These are phyloP conservation scores for Nidularia pulvinata DNA, from an alignment of 768 basidiomycete species.

Conservation along the genomic window DNA sequence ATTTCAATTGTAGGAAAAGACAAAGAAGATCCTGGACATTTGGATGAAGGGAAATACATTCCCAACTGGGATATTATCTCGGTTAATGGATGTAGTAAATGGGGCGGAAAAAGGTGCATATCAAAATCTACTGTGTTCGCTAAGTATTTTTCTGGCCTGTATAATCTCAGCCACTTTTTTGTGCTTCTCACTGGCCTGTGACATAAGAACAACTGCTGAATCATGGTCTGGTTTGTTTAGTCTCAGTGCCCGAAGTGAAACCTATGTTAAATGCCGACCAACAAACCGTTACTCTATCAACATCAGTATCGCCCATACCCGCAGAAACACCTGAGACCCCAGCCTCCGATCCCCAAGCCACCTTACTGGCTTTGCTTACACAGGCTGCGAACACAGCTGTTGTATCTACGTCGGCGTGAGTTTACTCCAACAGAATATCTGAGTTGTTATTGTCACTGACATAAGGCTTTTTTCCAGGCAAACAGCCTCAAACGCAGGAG, in stretches of 20 bases:
- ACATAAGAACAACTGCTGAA: conserved; percentile 72
- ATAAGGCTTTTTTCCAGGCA: conserved; percentile 38
- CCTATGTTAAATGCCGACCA: conserved; percentile 30
- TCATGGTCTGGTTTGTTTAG: conserved; percentile 53
- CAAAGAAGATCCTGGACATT: conserved; percentile 96
- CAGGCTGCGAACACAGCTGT: conserved; percentile 56
- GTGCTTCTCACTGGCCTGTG: conserved; percentile 35
- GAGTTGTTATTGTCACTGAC: not conserved
- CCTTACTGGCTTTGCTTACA: conserved; percentile 68
- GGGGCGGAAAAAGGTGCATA: conserved; percentile 89
- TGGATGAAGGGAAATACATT: conserved; percentile 95
- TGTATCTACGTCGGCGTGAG: conserved; percentile 36
- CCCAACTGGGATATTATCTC: conserved; percentile 70
- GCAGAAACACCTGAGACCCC: conserved; percentile 19
- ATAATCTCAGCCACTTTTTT: conserved; percentile 65
- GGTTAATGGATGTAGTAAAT: conserved; percentile 70
- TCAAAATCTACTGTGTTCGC: conserved; percentile 68
- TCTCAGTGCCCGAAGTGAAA: conserved; percentile 58
- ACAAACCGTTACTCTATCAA: conserved; percentile 29
- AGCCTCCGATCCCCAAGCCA: conserved; percentile 53
- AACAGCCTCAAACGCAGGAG: conserved; percentile 56
- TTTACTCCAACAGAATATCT: not conserved
- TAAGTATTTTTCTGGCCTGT: conserved; percentile 73
- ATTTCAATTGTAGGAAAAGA: conserved; percentile 80
- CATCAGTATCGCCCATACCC: conserved; percentile 19